These are phyloP conservation scores for Diaporthe citrichinensis DNA, from an alignment of 2,329 filamentous ascomycete species.

Conservation along the genomic window DNA sequence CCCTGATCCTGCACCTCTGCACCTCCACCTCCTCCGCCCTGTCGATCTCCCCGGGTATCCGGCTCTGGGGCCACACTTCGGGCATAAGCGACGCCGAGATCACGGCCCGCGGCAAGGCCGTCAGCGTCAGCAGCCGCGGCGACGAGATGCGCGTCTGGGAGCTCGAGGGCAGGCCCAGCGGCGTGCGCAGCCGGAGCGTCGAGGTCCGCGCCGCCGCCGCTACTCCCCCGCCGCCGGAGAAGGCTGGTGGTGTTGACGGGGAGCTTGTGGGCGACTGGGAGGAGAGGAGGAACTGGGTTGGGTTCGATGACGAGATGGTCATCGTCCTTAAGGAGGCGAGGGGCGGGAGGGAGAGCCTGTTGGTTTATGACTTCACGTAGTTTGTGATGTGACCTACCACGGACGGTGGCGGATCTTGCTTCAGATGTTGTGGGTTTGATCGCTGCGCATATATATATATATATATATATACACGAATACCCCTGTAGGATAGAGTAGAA, in stretches of 20 bases:
- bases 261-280: constrained; percentile 52
- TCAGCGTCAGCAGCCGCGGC: constrained; percentile 87
- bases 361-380: constrained; percentile 90
- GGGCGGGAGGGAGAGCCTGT: constrained; percentile 78
- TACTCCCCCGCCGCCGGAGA: background rate
- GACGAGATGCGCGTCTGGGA: constrained; percentile 91
- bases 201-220: constrained; percentile 61
- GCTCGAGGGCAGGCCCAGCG: constrained; percentile 76
- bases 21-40: constrained; percentile 78
- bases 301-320: constrained; percentile 94
- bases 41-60: constrained; percentile 78
- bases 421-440: background rate
- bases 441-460: background rate
- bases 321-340: constrained; percentile 82
- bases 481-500: background rate
- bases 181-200: constrained; percentile 59
- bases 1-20: constrained; percentile 84
- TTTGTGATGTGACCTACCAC: no score
- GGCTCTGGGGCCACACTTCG: constrained; percentile 93
- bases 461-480: background rate
- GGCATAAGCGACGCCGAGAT: constrained; percentile 89
- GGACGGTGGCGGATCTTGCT: constrained; percentile 15
- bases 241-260: constrained; percentile 18
- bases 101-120: constrained; percentile 86
- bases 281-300: constrained; percentile 76